phyloP scores from a whole-genome alignment of 2,329 filamentous ascomycete genomes.

The Nigrospora sphaerica region DNA sequence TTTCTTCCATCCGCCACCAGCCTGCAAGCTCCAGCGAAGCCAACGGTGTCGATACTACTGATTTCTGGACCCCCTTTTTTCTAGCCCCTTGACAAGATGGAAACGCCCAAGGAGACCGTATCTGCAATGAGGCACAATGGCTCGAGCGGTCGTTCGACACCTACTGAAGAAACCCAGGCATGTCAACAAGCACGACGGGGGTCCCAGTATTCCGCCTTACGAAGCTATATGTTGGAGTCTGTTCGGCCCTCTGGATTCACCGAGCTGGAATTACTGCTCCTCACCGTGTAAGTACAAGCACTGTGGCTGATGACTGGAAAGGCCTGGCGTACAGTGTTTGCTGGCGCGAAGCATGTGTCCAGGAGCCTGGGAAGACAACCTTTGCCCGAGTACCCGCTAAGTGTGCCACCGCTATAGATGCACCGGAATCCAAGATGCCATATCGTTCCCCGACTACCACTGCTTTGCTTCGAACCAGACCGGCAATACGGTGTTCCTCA shows the following conservation, averaged over 20 bases:
- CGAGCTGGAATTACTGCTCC: slow-evolving; percentile 36
- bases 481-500: slow-evolving; percentile 56
- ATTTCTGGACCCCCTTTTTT: no score
- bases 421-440: slow-evolving; percentile 49
- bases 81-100: not conserved
- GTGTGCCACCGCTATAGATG: slow-evolving; percentile 17
- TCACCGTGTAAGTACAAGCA: slow-evolving; percentile 32
- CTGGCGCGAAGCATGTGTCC: no score
- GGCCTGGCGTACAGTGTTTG: no score
- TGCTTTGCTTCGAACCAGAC: slow-evolving; percentile 61
- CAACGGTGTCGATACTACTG: no score
- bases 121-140: not conserved
- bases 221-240: slow-evolving; percentile 17
- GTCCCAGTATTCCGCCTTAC: slow-evolving; percentile 13
- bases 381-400: not conserved
- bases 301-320: not conserved
- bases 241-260: slow-evolving; percentile 32
- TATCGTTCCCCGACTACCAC: slow-evolving; percentile 53
- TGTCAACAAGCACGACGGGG: not conserved
- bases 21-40: no score
- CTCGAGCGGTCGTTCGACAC: no score
- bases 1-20: no score
- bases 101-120: not conserved
- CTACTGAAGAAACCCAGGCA: not conserved
- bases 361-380: no score